These are phyloP conservation scores for Austropuccinia psidii DNA, from an alignment of 1,284 basidiomycete genomes.

Conservation along the genomic window DNA sequence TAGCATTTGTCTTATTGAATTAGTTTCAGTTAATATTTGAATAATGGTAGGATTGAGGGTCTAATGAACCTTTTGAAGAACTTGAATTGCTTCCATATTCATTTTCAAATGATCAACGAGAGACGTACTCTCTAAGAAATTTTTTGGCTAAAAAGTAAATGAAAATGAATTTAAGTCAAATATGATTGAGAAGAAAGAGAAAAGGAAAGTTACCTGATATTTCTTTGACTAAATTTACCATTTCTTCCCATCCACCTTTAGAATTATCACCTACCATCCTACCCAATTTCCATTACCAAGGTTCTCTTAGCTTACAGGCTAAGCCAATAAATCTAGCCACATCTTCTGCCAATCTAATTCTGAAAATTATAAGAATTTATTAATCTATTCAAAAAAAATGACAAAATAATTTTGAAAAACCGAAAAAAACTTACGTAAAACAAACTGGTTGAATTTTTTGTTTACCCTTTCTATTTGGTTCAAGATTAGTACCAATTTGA, in stretches of 20 bases:
- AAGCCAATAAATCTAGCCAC: background rate
- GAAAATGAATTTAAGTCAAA: too few relatives aligned
- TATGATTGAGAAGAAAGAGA: background rate
- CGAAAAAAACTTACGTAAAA: constrained; percentile 13
- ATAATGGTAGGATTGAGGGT: too few relatives aligned
- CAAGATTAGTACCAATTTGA: background rate
- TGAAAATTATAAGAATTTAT: background rate
- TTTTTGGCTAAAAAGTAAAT: too few relatives aligned
- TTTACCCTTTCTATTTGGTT: constrained; percentile 15
- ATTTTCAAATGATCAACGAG: too few relatives aligned
- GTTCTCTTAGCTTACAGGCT: constrained; percentile 4
- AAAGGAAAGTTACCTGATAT: background rate
- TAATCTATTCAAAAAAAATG: too few relatives aligned
- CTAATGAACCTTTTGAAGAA: too few relatives aligned
- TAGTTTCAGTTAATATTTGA: too few relatives aligned
- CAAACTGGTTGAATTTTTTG: constrained; percentile 20
- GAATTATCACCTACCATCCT: constrained; percentile 23
- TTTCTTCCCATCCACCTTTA: constrained; percentile 22
- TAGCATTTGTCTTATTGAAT: too few relatives aligned
- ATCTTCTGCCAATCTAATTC: constrained; percentile 8
- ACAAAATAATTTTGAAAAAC: too few relatives aligned
- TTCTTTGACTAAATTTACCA: background rate
- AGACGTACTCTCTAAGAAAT: too few relatives aligned
- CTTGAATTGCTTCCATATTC: too few relatives aligned
- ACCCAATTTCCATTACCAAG: constrained; percentile 12